Evolutionary conservation across 805 yeast species (phyloP).

Genomic region (Cyberlindnera amylophila): DNA sequence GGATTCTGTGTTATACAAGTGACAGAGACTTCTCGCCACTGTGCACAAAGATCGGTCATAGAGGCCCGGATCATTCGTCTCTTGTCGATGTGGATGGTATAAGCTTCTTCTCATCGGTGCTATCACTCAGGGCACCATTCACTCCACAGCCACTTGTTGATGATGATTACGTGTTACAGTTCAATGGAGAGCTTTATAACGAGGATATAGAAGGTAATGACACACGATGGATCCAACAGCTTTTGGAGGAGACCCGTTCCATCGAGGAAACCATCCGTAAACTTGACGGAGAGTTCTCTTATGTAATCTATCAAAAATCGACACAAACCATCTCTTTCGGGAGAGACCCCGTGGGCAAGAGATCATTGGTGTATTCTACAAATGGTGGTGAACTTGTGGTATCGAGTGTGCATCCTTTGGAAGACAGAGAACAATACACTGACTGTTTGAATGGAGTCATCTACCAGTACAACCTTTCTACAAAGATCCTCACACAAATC

Average conservation of each 20-base stretch:
- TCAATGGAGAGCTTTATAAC: constrained; percentile 89
- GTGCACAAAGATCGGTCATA: constrained; percentile 42
- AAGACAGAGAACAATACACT: constrained; percentile 30
- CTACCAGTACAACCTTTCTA: constrained; percentile 37
- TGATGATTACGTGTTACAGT: constrained; percentile 53
- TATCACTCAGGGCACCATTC: constrained; percentile 77
- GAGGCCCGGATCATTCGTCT: constrained; percentile 60
- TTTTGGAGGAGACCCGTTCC: constrained; percentile 28
- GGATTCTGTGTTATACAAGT: constrained; percentile 40
- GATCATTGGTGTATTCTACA: constrained; percentile 57
- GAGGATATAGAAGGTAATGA: constrained; percentile 57
- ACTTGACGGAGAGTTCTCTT: constrained; percentile 84
- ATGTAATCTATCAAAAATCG: constrained; percentile 41
- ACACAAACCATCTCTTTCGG: constrained; percentile 61
- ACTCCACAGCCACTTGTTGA: constrained; percentile 63
- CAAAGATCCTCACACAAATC: constrained; percentile 17
- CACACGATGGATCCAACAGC: constrained; percentile 47
- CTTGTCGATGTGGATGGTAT: constrained; percentile 3
- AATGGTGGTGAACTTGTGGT: constrained; percentile 38
- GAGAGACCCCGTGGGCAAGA: constrained; percentile 76
- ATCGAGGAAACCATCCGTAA: constrained; percentile 38
- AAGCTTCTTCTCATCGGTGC: constrained; percentile 49
- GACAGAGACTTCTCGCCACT: constrained; percentile 17
- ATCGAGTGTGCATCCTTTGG: constrained; percentile 43
- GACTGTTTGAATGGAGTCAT: constrained; percentile 58